Base-by-base conservation (phyloP, 768 basidiomycete species). In the Cystofilobasidium capitatum region DNA sequence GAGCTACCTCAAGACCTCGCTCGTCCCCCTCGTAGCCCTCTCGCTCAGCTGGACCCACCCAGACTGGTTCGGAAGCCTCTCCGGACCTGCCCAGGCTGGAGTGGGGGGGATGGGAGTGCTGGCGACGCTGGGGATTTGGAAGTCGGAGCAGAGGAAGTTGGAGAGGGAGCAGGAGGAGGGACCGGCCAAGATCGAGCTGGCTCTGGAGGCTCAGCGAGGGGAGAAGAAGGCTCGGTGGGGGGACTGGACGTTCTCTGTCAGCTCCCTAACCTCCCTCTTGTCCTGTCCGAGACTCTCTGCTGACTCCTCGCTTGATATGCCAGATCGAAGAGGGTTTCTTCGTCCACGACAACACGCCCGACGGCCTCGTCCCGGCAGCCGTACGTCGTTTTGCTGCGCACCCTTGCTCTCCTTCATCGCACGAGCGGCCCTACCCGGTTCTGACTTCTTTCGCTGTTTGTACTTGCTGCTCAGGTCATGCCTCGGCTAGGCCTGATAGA, bases 401-500 rank as follows among this genome's bases (percentile, higher is more conserved):
- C 12, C 49, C 49, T 49, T 49, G n/a, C n/a, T n/a, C n/a, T n/a
- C n/a, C n/a, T n/a, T n/a, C n/a, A n/a, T n/a, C n/a, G n/a, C n/a
- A n/a, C n/a, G n/a, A n/a, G n/a, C n/a, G n/a, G n/a, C n/a, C n/a
- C n/a, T n/a, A n/a, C n/a, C n/a, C n/a, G n/a, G n/a, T n/a, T n/a
- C n/a, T n/a, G n/a, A n/a, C 40, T 42, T 42, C 10, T 20, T 10
- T 42, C 40, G 40, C 45, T 6, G 17, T 49, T 49, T 16, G 20
- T 49, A 42, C 6, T 49, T 16, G 45, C 45, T 49, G 45, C 45
- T 12, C 51, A 55, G 51, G 51, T 55, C 8, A 55, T 55, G 51
- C 51, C 51, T 7, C 51, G 51, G 29, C 51, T 68, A 10, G 66
- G 66, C n/a, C 54, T 68, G 16, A 42, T 68, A 0, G 66, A 68